Evolutionary conservation across 2,329 filamentous ascomycete species (phyloP).

Genomic region (Ascochyta viciae-villosae): DNA sequence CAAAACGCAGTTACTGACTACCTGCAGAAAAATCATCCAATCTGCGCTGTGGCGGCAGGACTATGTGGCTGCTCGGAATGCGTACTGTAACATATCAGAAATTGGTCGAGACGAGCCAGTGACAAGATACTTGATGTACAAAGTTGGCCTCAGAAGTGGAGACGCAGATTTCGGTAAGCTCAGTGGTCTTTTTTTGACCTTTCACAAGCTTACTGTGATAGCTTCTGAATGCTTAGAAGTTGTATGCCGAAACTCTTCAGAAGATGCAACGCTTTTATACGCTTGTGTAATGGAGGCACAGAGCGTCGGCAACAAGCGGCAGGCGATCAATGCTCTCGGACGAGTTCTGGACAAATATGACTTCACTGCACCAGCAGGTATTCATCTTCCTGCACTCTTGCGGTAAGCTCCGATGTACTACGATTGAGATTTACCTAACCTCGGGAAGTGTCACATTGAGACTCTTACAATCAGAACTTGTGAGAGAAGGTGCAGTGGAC

Average conservation of each 20-base stretch:
- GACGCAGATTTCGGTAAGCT: conserved; percentile 61
- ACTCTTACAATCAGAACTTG: conserved; percentile 55
- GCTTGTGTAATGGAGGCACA: conserved; percentile 83
- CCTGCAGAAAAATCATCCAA: conserved; percentile 72
- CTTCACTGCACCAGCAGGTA: conserved; percentile 53
- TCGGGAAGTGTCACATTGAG: conserved; percentile 52
- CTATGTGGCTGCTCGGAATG: conserved; percentile 59
- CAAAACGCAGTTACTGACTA: conserved; percentile 4
- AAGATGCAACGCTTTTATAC: conserved; percentile 72
- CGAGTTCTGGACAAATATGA: conserved; percentile 65
- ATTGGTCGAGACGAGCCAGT: conserved; percentile 65
- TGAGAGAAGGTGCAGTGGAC: conserved; percentile 37
- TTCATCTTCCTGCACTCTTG: conserved; percentile 70
- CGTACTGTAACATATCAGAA: conserved; percentile 67
- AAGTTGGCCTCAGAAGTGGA: conserved; percentile 67
- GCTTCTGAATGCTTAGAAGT: conserved; percentile 69
- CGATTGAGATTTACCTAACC: conserved; percentile 16
- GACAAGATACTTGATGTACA: conserved; percentile 79
- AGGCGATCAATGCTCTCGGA: conserved; percentile 66
- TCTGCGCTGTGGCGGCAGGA: conserved; percentile 70
- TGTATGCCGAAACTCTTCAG: conserved; percentile 61
- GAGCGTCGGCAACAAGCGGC: conserved; percentile 65
- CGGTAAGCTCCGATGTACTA: conserved; percentile 56
- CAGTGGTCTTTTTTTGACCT: not conserved
- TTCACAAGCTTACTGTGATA: conserved; percentile 32